Conservation (phyloP, 2,329 filamentous ascomycete species). For the Colletotrichum sublineola region DNA sequence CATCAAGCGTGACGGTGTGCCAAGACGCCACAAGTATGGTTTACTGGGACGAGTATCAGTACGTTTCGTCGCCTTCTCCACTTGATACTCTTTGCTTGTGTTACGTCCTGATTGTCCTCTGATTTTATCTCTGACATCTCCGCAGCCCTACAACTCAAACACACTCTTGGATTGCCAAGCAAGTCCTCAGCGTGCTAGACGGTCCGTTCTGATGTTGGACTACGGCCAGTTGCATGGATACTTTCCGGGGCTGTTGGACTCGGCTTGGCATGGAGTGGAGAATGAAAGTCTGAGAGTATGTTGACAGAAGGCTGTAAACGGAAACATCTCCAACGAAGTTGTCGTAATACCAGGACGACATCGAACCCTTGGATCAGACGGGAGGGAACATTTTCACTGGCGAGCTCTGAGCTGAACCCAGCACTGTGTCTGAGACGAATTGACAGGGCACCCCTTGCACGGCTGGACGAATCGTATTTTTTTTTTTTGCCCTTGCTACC, state of each 20-base stretch:
- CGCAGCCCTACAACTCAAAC: slow-evolving; percentile 33
- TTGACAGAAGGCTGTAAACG: not conserved
- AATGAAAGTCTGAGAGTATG: not conserved
- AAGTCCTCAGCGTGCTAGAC: slow-evolving; percentile 17
- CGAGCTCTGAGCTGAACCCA: not conserved
- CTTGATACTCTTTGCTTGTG: not conserved
- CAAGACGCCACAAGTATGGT: slow-evolving; percentile 24
- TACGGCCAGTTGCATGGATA: not conserved
- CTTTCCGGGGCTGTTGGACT: not conserved
- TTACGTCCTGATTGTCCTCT: not conserved
- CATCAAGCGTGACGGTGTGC: slow-evolving; percentile 33
- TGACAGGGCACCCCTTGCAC: slow-evolving; percentile 20
- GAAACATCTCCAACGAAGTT: not conserved
- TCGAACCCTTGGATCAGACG: not conserved
- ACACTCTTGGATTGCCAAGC: slow-evolving; percentile 38
- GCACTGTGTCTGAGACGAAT: slow-evolving; percentile 1
- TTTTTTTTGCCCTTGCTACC: not conserved
- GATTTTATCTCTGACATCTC: slow-evolving; percentile 7
- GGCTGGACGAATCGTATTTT: slow-evolving; percentile 7
- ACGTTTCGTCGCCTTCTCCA: not conserved
- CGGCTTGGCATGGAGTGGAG: not conserved
- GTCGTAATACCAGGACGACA: slow-evolving; percentile 5
- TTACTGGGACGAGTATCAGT: slow-evolving; percentile 41
- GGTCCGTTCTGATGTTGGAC: slow-evolving; percentile 20
- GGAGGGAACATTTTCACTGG: slow-evolving; percentile 14